Percentiles rank a stretch among this genome's conserved stretches.
phyloP scores from a whole-genome alignment of 2,329 filamentous ascomycete species.

The Didymella keratinophila region DNA sequence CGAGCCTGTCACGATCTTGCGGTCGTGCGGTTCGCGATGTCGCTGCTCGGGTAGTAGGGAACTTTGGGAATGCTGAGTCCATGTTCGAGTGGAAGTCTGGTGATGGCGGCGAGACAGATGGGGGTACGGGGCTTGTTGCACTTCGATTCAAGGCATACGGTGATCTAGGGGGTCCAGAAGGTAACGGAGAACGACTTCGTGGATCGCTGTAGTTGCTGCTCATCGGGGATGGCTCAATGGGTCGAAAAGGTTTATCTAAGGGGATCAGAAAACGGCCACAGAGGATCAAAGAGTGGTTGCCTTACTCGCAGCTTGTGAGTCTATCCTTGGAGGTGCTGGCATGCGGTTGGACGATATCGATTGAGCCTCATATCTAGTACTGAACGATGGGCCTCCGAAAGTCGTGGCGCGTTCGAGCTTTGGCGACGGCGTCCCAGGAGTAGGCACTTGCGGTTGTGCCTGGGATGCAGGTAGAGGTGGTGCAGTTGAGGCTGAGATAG shows the following conservation, averaged over 20 bases:
- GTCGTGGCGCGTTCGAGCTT: conserved; percentile 47
- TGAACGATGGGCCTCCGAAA: conserved; percentile 40
- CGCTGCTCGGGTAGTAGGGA: conserved; percentile 53
- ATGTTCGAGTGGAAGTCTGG: conserved; percentile 48
- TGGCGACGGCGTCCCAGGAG: conserved; percentile 21
- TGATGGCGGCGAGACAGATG: conserved; percentile 41
- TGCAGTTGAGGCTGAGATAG: neutral
- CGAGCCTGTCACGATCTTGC: conserved; percentile 33
- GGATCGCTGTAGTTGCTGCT: conserved; percentile 41
- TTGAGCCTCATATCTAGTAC: conserved; percentile 35
- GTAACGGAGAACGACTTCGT: conserved; percentile 35
- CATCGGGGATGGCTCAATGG: conserved; percentile 38
- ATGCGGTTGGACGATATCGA: conserved; percentile 54
- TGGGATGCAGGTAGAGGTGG: conserved; percentile 9
- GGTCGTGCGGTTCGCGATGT: conserved; percentile 35
- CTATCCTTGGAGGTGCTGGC: conserved; percentile 62
- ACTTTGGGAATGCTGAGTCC: conserved; percentile 63
- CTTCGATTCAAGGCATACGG: conserved; percentile 47
- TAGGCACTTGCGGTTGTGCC: conserved; percentile 11
- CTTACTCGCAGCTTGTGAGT: conserved; percentile 67
- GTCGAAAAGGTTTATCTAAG: conserved; percentile 48
- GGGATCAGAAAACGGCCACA: conserved; percentile 1
- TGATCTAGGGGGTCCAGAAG: conserved; percentile 32
- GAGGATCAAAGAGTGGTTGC: neutral
- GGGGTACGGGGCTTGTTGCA: conserved; percentile 48